Conservation (phyloP, 306 rosid species). For the Inga laurina region DNA sequence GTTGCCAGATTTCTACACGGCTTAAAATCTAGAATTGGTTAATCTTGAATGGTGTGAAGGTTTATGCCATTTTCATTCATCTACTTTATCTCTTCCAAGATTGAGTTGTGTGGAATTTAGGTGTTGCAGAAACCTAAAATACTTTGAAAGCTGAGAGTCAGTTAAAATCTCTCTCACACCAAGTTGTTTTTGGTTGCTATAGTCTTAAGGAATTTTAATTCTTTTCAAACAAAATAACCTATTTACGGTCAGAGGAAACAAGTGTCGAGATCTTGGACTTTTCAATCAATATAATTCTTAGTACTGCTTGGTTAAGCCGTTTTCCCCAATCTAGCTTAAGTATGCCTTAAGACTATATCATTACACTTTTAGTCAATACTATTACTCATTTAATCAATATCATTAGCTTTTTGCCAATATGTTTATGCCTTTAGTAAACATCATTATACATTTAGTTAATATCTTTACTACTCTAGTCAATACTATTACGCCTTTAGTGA, state of each 20-base stretch:
- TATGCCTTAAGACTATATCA: too few relatives aligned
- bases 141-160: neutral
- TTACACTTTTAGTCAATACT: too few relatives aligned
- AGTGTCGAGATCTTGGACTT: neutral
- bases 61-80: neutral
- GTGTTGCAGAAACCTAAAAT: neutral
- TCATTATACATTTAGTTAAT: too few relatives aligned
- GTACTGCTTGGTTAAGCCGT: too few relatives aligned
- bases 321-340: too few relatives aligned
- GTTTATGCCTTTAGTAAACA: too few relatives aligned
- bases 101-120: neutral
- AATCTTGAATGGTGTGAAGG: neutral
- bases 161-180: neutral
- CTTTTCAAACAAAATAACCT: neutral
- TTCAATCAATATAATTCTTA: too few relatives aligned
- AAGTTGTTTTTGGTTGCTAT: neutral
- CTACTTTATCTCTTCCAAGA: neutral
- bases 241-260: too few relatives aligned
- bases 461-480: too few relatives aligned
- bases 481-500: too few relatives aligned
- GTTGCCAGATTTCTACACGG: constrained; percentile 10
- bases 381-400: too few relatives aligned
- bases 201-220: neutral
- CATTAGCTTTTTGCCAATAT: too few relatives aligned
- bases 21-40: neutral